A percentile compares a stretch with the other conserved stretches of the same genome.
phyloP scores from a whole-genome alignment of 2,329 filamentous ascomycete species.

The Cordyceps farinosa region DNA sequence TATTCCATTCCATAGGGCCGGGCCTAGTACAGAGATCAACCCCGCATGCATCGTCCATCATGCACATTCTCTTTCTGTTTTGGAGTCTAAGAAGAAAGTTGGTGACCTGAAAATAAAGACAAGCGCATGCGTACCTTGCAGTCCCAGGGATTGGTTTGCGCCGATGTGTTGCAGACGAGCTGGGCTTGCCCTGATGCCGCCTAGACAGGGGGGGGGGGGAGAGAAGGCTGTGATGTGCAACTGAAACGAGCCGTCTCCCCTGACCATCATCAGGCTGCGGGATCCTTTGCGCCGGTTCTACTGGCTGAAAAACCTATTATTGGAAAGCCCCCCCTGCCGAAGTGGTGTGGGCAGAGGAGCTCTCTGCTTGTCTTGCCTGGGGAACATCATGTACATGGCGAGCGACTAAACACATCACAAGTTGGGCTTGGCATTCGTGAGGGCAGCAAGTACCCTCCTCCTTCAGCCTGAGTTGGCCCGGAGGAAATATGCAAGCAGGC shows the following conservation, averaged over 20 bases:
- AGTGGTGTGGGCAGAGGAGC: neutral
- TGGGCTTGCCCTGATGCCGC: too few species aligned
- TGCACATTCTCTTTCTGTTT: neutral
- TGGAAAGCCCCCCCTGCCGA: neutral
- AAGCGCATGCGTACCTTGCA: neutral
- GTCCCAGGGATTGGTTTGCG: too few species aligned
- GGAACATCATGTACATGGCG: too few species aligned
- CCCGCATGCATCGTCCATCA: neutral
- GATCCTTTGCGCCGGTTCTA: too few species aligned
- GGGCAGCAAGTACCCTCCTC: neutral
- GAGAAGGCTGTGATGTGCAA: neutral
- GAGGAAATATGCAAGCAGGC: neutral
- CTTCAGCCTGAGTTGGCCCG: neutral
- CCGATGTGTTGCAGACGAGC: too few species aligned
- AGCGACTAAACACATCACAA: too few species aligned
- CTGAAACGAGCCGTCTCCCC: too few species aligned
- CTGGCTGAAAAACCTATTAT: neutral
- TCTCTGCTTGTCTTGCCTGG: neutral
- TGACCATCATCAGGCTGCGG: neutral
- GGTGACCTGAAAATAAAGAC: neutral
- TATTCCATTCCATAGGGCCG: too few species aligned
- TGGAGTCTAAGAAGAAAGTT: neutral
- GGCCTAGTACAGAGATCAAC: too few species aligned
- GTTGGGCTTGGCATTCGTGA: too few species aligned
- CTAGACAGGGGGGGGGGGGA: too few species aligned